Evolutionary conservation across 169 alveolate species (phyloP).

Genomic region (Plasmodium vivax): DNA sequence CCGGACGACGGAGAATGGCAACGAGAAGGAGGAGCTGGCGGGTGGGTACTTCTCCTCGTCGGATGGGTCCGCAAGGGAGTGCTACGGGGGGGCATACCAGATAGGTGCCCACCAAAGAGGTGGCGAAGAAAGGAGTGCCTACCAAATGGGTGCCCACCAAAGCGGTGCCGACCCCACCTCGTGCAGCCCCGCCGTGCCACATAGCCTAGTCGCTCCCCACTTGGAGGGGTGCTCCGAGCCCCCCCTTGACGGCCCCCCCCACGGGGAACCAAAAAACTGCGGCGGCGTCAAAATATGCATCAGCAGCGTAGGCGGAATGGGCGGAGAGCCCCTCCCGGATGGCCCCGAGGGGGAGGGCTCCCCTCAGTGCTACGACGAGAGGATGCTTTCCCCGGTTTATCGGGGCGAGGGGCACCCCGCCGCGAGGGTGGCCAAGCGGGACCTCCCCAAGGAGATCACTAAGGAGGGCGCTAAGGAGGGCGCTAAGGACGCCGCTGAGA

Average conservation of each 20-base stretch:
- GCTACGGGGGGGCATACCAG: background rate
- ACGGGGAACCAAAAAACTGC: background rate
- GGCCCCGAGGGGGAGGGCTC: background rate
- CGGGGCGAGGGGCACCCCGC: background rate
- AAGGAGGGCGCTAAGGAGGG: background rate
- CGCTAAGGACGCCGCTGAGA: background rate
- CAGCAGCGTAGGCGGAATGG: background rate
- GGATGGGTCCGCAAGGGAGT: background rate
- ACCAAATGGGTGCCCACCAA: no score
- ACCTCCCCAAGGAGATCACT: background rate
- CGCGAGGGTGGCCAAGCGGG: background rate
- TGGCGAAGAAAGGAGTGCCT: no score
- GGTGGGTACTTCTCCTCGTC: background rate
- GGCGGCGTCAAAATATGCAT: constrained; percentile 1
- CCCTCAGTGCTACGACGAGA: constrained; percentile 7
- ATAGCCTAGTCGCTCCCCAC: background rate
- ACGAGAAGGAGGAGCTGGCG: constrained; percentile 1
- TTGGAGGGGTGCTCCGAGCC: background rate
- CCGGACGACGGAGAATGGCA: constrained; percentile 31
- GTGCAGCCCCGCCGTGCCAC: background rate
- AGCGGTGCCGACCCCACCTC: background rate
- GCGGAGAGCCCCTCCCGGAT: background rate
- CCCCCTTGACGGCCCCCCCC: background rate
- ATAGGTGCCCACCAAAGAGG: no score
- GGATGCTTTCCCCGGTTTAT: constrained; percentile 19